These are phyloP conservation scores for Microcyclosporella mali DNA, from an alignment of 2,329 filamentous ascomycete species.

Conservation along the genomic window DNA sequence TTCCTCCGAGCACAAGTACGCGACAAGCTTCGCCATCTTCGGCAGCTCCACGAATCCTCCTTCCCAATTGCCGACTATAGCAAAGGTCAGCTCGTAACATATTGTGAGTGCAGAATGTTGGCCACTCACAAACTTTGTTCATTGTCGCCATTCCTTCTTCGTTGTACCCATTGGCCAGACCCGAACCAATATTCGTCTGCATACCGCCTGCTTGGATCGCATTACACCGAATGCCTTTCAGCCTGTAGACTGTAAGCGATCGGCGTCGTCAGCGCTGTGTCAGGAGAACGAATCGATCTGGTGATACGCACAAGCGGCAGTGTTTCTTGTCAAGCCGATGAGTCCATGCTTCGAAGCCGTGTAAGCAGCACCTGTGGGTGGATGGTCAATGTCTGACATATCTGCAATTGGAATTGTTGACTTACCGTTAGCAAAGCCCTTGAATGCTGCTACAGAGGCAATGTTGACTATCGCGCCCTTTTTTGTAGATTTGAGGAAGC, in stretches of 20 bases:
- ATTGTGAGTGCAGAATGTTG: background rate
- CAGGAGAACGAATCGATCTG: too few relatives aligned
- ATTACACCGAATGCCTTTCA: conserved; percentile 44
- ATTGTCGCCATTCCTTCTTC: conserved; percentile 25
- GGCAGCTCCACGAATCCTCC: conserved; percentile 19
- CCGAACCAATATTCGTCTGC: conserved; percentile 50
- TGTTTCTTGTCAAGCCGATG: conserved; percentile 52
- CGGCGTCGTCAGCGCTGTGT: too few relatives aligned
- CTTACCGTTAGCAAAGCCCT: conserved; percentile 39
- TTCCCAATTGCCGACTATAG: conserved; percentile 19
- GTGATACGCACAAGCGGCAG: conserved; percentile 35
- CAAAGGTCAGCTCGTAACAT: background rate
- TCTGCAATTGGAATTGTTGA: conserved; percentile 15
- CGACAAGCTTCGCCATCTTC: conserved; percentile 31
- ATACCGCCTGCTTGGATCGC: conserved; percentile 45
- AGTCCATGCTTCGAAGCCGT: conserved; percentile 51
- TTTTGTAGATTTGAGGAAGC: conserved; percentile 40
- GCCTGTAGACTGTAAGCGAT: conserved; percentile 41
- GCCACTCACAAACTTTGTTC: conserved; percentile 21
- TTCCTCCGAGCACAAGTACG: conserved; percentile 31
- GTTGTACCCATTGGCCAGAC: conserved; percentile 32
- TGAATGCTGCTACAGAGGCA: conserved; percentile 42
- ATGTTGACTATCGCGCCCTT: conserved; percentile 51
- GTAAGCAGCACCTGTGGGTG: conserved; percentile 33
- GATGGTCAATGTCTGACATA: background rate